Evolutionary conservation across 495 filamentous ascomycete species (phyloP).

Genomic region (Penicillium lagena): DNA sequence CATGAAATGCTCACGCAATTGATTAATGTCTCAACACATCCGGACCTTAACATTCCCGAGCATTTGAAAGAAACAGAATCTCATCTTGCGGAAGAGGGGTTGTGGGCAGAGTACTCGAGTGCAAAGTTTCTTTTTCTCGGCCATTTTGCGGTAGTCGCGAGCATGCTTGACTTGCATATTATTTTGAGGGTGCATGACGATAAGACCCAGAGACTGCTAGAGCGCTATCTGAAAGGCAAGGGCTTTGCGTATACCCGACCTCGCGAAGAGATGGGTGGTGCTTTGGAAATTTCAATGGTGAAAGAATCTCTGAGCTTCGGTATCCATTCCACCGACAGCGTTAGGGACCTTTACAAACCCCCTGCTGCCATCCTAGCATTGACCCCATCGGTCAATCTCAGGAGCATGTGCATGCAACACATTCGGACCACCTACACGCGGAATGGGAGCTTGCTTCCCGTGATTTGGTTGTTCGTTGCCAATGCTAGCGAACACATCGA

Average conservation of each 20-base stretch:
- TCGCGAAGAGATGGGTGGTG: slow-evolving; percentile 32
- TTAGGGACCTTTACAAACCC: slow-evolving; percentile 29
- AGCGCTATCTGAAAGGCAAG: slow-evolving; percentile 46
- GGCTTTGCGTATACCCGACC: slow-evolving; percentile 36
- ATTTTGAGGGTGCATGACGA: slow-evolving; percentile 38
- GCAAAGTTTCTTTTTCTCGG: slow-evolving; percentile 52
- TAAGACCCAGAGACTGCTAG: slow-evolving; percentile 40
- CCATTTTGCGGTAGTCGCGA: slow-evolving; percentile 40
- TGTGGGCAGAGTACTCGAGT: slow-evolving; percentile 51
- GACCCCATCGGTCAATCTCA: slow-evolving; percentile 40
- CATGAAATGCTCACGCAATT: slow-evolving; percentile 34
- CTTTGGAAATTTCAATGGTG: slow-evolving; percentile 24
- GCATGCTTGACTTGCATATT: slow-evolving; percentile 37
- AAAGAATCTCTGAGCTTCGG: slow-evolving; percentile 41
- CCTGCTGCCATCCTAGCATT: slow-evolving; percentile 48
- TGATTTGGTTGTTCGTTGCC: slow-evolving; percentile 47
- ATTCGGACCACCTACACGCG: slow-evolving; percentile 38
- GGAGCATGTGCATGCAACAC: slow-evolving; percentile 32
- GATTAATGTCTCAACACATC: slow-evolving; percentile 45
- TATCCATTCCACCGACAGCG: slow-evolving; percentile 37
- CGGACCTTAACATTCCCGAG: slow-evolving; percentile 43
- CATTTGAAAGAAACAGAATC: slow-evolving; percentile 28
- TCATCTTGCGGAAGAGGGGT: slow-evolving; percentile 37
- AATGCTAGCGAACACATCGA: slow-evolving; percentile 53
- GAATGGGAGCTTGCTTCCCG: slow-evolving; percentile 35